Evolutionary conservation across 345 rosid species (phyloP).

Genomic region (Physaria fendleri): DNA sequence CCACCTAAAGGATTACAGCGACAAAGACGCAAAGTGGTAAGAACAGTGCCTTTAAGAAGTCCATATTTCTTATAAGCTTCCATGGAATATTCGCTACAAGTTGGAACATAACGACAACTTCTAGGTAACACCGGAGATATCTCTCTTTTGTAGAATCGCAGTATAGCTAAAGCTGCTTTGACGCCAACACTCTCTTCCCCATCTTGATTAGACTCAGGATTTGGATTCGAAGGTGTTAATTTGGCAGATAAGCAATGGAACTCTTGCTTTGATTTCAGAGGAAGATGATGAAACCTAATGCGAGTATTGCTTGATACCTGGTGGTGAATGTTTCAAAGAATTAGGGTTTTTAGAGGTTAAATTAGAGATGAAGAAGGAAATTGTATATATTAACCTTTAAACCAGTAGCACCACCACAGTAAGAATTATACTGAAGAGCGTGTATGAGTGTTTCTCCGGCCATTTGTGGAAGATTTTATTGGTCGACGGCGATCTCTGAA

Average conservation of each 20-base stretch:
- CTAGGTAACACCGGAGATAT: conserved; percentile 76
- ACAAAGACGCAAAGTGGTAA: conserved; percentile 82
- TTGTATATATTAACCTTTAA: conserved; percentile 32
- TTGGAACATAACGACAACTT: conserved; percentile 77
- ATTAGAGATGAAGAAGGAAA: background rate
- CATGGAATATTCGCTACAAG: conserved; percentile 92
- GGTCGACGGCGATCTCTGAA: background rate
- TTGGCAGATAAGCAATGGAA: conserved; percentile 24
- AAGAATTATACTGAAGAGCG: conserved; percentile 41
- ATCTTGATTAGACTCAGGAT: conserved; percentile 34
- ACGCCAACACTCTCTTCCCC: conserved; percentile 58
- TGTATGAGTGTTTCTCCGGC: conserved; percentile 37
- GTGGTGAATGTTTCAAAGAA: conserved; percentile 16
- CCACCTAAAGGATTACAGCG: conserved; percentile 97
- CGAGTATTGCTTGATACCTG: background rate
- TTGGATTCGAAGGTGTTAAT: conserved; percentile 26
- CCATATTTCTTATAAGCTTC: conserved; percentile 93
- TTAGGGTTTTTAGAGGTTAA: conserved; percentile 14
- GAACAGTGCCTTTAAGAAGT: conserved; percentile 53
- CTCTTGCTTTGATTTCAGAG: conserved; percentile 13
- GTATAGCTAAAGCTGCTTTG: conserved; percentile 65
- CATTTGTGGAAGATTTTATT: conserved; percentile 15
- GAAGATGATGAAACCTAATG: background rate
- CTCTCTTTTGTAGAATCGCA: conserved; percentile 81
- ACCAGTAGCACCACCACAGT: conserved; percentile 41